Evolutionary conservation across 306 rosid genomes (phyloP), one percentile per base, ranked within the genome.

Genomic region (Senna tora): DNA sequence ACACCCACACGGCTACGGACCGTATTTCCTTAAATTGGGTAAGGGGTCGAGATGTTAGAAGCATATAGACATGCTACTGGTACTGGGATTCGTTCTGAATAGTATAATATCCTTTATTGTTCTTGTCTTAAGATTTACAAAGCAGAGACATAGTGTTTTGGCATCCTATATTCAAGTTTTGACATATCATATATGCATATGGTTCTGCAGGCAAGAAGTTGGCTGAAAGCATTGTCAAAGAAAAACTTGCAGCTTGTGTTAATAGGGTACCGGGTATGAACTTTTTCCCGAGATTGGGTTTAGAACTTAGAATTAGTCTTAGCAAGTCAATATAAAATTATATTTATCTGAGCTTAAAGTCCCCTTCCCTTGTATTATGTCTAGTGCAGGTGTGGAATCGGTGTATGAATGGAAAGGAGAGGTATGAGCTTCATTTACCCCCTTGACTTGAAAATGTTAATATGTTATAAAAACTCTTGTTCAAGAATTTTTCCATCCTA

Each of bases 241-340:
- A 94, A 77, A 89, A 85, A 75, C 97, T 94, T 80, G 99, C 99
- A 33, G 99, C 99, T 45, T 94, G 97, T 81, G 97, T 91, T 15
- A 94, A 94, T 75, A 78, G 88, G 75, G 86, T 94, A 20, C 96
- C 99, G 0, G 97, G 97, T 91, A 78, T 69, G 58, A 21, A n/a
- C 52, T 81, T 67, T 57, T 28, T 25, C 2, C 36, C 52, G 42
- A 16, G 52, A 36, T 34, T 65, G 56, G 4, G 54, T 59, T 58
- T 14, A 20, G 21, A n/a, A 57, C 50, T 39, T 19, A 3, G 17
- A 43, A 62, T 10, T 64, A 51, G 47, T 72, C 54, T 47, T 15
- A 50, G 36, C 19, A 56, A 65, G 72, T 47, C 49, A 57, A 7
- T 28, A 47, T 65, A 70, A 59, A 67, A 50, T 64, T 13, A 22